Base-by-base conservation (phyloP, 2,329 filamentous ascomycete genomes). In the Venturia aucupariae region DNA sequence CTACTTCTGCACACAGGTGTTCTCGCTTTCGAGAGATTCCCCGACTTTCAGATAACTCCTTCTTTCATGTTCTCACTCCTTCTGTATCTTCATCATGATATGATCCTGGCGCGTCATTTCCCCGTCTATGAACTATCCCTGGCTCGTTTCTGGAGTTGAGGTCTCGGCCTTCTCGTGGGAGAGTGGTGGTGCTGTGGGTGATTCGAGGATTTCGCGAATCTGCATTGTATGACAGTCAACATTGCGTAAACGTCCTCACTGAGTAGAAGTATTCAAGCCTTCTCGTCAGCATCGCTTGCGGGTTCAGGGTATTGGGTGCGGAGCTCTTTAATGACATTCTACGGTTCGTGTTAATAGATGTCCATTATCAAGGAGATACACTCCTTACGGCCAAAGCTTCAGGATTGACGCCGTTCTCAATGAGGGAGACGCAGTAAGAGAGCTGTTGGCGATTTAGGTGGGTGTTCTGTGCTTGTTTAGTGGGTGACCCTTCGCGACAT, bases 331-430 rank as follows among this genome's bases (percentile, higher is more conserved):
- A 81, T 78, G 35, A 80, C 76, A 69, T 77, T 79, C 79, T 81
- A 60, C 42, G 27, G 22, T n/a, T 27, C 32, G 38, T 90, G 32
- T 96, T 79, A 0, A 90, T 90, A 95, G 90, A 0, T 92, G 92
- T 72, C 93, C 94, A 59, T n/a, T n/a, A 0, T 42, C 55, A 8
- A 27, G 30, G 15, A 19, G 42, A 30, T 4, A 79, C 90, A 72
- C n/a, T n/a, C n/a, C n/a, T n/a, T 82, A 97, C 94, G 30, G 93
- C 92, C 39, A 99, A 80, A 0, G 93, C 94, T 75, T 97, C 93
- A 0, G 94, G 94, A 73, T 96, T 96, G 38, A 97, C 91, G 17
- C 94, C 94, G 72, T 96, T 96, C 77, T 99, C 94, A 70, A 99
- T 95, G 75, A 99, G 84, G 63, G 92, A 96, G 66, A 97, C 93